Base-by-base conservation (phyloP, 2,329 filamentous ascomycete genomes). In the Seiridium cupressi region DNA sequence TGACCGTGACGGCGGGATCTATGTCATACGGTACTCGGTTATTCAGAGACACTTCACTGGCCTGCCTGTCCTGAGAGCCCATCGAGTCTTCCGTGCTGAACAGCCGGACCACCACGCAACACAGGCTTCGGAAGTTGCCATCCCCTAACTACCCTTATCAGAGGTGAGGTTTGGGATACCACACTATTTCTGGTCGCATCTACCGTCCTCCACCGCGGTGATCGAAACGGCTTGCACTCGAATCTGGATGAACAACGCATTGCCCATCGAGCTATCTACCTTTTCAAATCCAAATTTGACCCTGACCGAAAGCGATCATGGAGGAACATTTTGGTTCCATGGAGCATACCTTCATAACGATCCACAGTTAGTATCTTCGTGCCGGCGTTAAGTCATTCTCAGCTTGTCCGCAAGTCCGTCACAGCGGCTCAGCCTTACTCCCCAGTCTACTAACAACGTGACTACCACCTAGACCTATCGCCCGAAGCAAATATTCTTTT, bases 311-410 rank as follows among this genome's bases (percentile, higher is more conserved):
- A 61, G 66, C 59, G 60, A 66, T 59, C 57, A 53, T 63, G 62
- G 63, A 65, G 61, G 55, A 64, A 65, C 62, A 57, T 62, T 61
- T 64, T 65, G 63, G 66, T 61, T 73, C 71, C 64, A 91, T 92
- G 90, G 90, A 93, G 76, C 90, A 90, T 66, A 95, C 92, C 38
- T 96, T 96, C 77, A 95, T 96, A 78, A 93, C 91, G 66, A 95
- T 96, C 72, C 92, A 95, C 73, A 92, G 92, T 91, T 77, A 79
- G 87, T 80, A 44, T 34, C 4, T 6, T 5, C 13, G 32, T 26
- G 26, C 46, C 11, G 26, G 35, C 10, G 9, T 34, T 7, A 11
- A 47, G 10, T 7, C n/a, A 11, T 44, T 48, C 6, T 26, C 18
- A 26, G 18, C 18, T 26, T 26, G 18, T 26, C 18, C 18, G 18